A percentile compares a stretch with the other conserved stretches of the same genome.
These are phyloP conservation scores for Dunaliella sp. DNA, from an alignment of 139 green algal genomes.

Conservation along the genomic window DNA sequence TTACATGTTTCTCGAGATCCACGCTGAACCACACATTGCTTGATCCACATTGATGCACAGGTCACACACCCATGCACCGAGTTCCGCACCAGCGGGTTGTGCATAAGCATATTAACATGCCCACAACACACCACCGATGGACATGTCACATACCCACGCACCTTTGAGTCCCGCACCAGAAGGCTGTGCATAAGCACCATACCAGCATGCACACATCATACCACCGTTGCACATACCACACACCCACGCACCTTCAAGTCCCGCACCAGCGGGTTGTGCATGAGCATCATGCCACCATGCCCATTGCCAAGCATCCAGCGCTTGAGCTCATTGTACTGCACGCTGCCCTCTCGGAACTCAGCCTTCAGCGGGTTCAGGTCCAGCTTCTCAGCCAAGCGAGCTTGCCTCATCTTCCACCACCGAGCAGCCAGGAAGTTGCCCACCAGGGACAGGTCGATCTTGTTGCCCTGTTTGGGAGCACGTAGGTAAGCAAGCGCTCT, in stretches of 20 bases:
- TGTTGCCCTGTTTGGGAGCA: background rate
- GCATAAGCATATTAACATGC: slow-evolving; percentile 3
- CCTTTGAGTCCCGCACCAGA: no score
- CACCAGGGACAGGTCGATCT: background rate
- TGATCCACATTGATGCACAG: no score
- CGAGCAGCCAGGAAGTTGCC: slow-evolving; percentile 5
- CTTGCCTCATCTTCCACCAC: slow-evolving; percentile 8
- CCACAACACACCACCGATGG: no score
- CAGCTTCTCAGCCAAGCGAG: background rate
- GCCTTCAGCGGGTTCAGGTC: slow-evolving; percentile 11
- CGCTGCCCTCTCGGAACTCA: slow-evolving; percentile 4
- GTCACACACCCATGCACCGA: background rate
- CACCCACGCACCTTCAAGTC: slow-evolving; percentile 9
- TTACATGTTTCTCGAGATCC: no score
- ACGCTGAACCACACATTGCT: no score
- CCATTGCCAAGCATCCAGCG: slow-evolving; percentile 7
- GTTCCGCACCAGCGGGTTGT: slow-evolving; percentile 1
- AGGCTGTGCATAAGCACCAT: no score
- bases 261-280: slow-evolving; percentile 4
- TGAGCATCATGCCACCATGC: slow-evolving; percentile 10
- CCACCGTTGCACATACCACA: no score
- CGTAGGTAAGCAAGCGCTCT: background rate
- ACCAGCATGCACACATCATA: no score
- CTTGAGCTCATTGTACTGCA: slow-evolving; percentile 18
- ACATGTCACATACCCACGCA: no score